Conservation (phyloP, 345 rosid genomes). For the Ricinus communis region DNA sequence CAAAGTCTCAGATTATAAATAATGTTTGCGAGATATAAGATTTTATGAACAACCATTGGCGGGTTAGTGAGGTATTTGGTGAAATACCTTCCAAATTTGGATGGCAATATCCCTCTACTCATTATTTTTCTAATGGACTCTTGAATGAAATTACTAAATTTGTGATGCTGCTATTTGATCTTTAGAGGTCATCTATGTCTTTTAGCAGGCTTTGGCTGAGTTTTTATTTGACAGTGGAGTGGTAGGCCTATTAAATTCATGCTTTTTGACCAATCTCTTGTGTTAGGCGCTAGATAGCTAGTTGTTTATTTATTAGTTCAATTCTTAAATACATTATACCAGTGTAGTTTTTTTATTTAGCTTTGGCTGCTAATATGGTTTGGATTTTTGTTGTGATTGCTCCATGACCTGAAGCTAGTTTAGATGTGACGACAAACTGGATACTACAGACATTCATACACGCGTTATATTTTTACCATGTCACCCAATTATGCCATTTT, state of each 20-base stretch:
- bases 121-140: neutral
- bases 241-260: too few relatives aligned
- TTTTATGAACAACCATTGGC: slow-evolving; percentile 78
- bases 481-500: slow-evolving; percentile 24
- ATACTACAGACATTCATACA: too few relatives aligned
- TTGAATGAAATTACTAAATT: neutral
- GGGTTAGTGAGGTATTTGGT: slow-evolving; percentile 48
- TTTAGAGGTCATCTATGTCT: neutral
- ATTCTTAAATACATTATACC: neutral
- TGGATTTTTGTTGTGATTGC: neutral
- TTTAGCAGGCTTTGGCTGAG: too few relatives aligned
- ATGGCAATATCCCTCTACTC: neutral
- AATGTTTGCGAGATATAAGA: slow-evolving; percentile 87
- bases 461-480: too few relatives aligned
- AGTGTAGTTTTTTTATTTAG: neutral
- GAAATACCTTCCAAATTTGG: neutral
- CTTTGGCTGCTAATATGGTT: neutral
- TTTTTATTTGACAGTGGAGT: too few relatives aligned
- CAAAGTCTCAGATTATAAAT: slow-evolving; percentile 64
- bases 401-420: neutral
- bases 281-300: neutral
- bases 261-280: too few relatives aligned
- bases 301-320: neutral
- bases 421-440: too few relatives aligned
- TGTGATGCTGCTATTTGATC: neutral